Evolutionary conservation across 495 filamentous ascomycete species (phyloP).

Genomic region (Penicillium coffeae): DNA sequence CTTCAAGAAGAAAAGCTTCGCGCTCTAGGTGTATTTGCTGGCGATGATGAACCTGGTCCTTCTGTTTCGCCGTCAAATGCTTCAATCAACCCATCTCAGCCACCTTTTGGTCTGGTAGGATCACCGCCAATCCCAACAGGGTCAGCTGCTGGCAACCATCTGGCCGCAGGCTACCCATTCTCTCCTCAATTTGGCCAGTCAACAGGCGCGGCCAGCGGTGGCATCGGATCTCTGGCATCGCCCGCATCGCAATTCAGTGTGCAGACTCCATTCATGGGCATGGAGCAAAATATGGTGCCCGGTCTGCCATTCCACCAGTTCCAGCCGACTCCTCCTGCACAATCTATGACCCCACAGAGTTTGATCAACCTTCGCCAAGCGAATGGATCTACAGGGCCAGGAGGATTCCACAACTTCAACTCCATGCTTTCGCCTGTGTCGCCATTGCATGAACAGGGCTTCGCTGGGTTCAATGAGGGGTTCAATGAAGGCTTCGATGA

Average conservation of each 20-base stretch:
- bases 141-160: constrained; percentile 41
- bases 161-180: constrained; percentile 36
- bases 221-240: constrained; percentile 55
- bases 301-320: constrained; percentile 42
- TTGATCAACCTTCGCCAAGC: constrained; percentile 39
- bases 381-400: constrained; percentile 27
- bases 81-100: constrained; percentile 53
- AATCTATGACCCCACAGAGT: constrained; percentile 43
- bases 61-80: constrained; percentile 74
- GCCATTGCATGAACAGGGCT: constrained; percentile 36
- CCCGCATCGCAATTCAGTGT: constrained; percentile 48
- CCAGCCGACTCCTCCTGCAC: constrained; percentile 43
- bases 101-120: constrained; percentile 56
- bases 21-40: constrained; percentile 78
- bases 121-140: constrained; percentile 50
- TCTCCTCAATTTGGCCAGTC: constrained; percentile 48
- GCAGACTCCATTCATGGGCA: constrained; percentile 41
- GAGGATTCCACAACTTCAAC: constrained; percentile 33
- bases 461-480: constrained; percentile 31
- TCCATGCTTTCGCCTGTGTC: constrained; percentile 46
- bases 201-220: constrained; percentile 51
- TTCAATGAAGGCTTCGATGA: no score
- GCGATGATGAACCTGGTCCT: constrained; percentile 62
- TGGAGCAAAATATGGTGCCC: constrained; percentile 36
- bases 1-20: constrained; percentile 87